A percentile compares a stretch with the other conserved stretches of the same genome.
Evolutionary conservation across 768 basidiomycete species (phyloP).

Genomic region (Pulveroboletus frians): DNA sequence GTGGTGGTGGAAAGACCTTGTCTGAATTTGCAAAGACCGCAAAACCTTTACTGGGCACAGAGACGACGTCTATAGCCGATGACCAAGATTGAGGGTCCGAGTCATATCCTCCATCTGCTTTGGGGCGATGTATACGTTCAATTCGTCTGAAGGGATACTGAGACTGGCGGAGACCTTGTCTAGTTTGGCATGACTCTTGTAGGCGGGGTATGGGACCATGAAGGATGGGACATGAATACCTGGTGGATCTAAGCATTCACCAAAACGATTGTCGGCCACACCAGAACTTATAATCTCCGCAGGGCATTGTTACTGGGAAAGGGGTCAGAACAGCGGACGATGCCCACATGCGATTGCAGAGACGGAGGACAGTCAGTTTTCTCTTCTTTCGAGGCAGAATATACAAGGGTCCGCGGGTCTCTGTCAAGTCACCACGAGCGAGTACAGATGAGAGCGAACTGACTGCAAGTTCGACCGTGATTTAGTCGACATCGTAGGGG

Average conservation of each 20-base stretch:
- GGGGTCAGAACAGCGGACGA: conserved; percentile 7
- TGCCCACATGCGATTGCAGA: not conserved
- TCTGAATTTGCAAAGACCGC: not conserved
- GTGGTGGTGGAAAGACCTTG: not conserved
- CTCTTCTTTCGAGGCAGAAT: conserved; percentile 1
- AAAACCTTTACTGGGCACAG: not conserved
- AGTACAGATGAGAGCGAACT: conserved; percentile 2
- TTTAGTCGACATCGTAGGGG: conserved; percentile 8
- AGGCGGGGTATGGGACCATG: conserved; percentile 12
- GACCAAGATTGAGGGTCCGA: conserved; percentile 4
- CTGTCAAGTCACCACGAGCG: conserved; percentile 11
- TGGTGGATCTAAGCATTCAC: not conserved
- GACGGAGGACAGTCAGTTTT: not conserved
- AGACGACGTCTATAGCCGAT: conserved; percentile 1
- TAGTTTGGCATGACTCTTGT: conserved; percentile 9
- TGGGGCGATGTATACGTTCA: not conserved
- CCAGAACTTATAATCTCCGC: conserved; percentile 5
- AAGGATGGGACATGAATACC: conserved; percentile 1
- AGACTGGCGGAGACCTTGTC: conserved; percentile 2
- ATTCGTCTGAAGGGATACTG: conserved; percentile 1
- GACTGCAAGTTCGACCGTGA: conserved; percentile 18
- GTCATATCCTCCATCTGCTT: conserved; percentile 3
- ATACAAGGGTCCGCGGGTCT: conserved; percentile 15
- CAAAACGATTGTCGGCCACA: not conserved
- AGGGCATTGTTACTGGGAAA: conserved; percentile 9